Percentiles rank a stretch among this genome's conserved stretches.
These are phyloP conservation scores for Aristolochia californica DNA, from an alignment of 164 flowering plant genomes.

Conservation along the genomic window DNA sequence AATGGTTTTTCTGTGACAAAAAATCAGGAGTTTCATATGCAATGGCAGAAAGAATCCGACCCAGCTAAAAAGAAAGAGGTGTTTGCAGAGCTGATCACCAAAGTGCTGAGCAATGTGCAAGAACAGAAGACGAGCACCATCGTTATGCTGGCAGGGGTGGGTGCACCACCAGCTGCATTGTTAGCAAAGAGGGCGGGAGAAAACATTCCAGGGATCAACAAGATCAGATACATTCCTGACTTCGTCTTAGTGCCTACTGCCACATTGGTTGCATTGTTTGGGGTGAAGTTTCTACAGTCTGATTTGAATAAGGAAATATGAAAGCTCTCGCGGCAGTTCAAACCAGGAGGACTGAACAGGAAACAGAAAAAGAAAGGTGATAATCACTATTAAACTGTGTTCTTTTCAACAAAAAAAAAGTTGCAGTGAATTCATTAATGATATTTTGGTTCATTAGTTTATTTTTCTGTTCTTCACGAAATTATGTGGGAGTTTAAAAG, in stretches of 20 bases:
- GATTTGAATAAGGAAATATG: background rate
- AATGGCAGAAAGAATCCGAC: background rate
- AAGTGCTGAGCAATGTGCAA: no score
- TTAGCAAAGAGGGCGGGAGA: conserved; percentile 2
- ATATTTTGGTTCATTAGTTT: no score
- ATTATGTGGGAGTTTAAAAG: no score
- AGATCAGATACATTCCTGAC: conserved; percentile 1
- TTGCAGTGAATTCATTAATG: no score
- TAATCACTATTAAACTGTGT: no score
- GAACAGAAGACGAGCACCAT: background rate
- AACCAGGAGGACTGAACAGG: no score
- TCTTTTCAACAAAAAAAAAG: no score
- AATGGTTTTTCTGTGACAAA: background rate
- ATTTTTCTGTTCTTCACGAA: no score
- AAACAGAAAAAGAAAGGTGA: no score
- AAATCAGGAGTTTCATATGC: background rate
- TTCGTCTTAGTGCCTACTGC: background rate
- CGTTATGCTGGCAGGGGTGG: background rate
- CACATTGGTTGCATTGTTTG: background rate
- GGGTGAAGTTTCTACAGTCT: background rate
- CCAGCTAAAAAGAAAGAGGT: background rate
- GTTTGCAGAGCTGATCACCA: background rate
- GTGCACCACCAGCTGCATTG: conserved; percentile 3
- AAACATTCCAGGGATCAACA: background rate
- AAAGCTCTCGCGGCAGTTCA: no score